A percentile compares a stretch with the other conserved stretches of the same genome.
These are phyloP conservation scores for Daldinia concentrica DNA, from an alignment of 495 filamentous ascomycete genomes.

Conservation along the genomic window DNA sequence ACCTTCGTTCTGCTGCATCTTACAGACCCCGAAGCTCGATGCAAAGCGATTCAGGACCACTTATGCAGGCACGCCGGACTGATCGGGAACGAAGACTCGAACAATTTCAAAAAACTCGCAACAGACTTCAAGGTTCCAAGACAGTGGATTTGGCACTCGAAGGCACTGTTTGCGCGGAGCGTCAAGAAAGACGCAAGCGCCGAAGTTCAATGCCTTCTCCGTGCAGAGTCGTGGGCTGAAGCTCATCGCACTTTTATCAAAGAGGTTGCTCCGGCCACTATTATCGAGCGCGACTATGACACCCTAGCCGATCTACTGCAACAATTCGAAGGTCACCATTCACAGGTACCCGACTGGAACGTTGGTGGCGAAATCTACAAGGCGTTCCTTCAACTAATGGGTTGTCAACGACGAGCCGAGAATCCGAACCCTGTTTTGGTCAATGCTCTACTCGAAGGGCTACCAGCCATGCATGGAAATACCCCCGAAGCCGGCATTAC, in stretches of 20 bases:
- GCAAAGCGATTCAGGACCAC: conserved; percentile 72
- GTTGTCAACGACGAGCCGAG: conserved; percentile 49
- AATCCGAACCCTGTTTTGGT: conserved; percentile 56
- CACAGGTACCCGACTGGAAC: conserved; percentile 68
- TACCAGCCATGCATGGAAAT: conserved; percentile 69
- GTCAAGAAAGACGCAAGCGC: conserved; percentile 67
- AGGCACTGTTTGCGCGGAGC: conserved; percentile 80
- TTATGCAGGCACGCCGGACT: conserved; percentile 71
- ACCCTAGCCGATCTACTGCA: conserved; percentile 69
- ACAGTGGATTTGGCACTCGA: conserved; percentile 85
- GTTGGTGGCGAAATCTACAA: conserved; percentile 82
- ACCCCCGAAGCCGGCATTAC: conserved; percentile 57
- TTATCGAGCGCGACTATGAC: conserved; percentile 80
- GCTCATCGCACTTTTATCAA: conserved; percentile 83
- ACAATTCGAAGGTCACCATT: conserved; percentile 68
- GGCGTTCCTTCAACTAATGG: conserved; percentile 74
- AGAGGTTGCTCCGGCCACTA: conserved; percentile 77
- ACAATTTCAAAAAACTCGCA: conserved; percentile 66
- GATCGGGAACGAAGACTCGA: conserved; percentile 60
- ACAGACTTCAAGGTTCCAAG: conserved; percentile 72
- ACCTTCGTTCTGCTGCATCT: conserved; percentile 83
- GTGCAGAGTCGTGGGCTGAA: conserved; percentile 76
- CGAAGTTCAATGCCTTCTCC: conserved; percentile 79
- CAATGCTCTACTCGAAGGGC: conserved; percentile 67
- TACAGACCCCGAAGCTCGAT: conserved; percentile 67